Evolutionary conservation across 768 basidiomycete genomes (phyloP), one percentile per base, ranked within the genome.

Genomic region (Austroboletus eburneus): DNA sequence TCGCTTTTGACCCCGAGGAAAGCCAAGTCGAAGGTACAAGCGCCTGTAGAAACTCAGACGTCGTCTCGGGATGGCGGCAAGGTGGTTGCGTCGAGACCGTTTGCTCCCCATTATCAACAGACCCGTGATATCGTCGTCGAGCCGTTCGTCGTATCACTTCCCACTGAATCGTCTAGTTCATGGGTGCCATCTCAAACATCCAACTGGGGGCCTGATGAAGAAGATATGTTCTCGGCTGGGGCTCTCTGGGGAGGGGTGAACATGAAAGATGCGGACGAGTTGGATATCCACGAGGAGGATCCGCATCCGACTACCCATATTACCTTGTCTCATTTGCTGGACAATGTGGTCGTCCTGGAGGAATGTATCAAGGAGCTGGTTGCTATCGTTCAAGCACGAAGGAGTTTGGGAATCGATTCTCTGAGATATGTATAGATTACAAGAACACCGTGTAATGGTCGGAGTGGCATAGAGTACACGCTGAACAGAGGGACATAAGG

Each of bases 331-430:
- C 83, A 79, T 52, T 64, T 97, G 45, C 69, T 97, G 63, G 95
- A 97, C 63, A 97, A 97, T 60, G 86, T 94, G 24, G 92, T 98
- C 24, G 83, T 97, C 33, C 63, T 98, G 51, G 95, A 97, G 67
- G 95, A 97, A 66, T 87, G 85, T 50, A 86, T 97, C 60, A 97
- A 97, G 69, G 95, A 98, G 65, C 70, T 93, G 27, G 81, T 82
- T 13, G 88, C 90, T 13, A 85, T 92, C 53, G 79, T 93, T 42
- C 85, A 90, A 66, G 90, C 88, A 14, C 73, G 91, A 48, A 72
- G 88, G 50, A 85, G 82, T 66, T 67, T 94, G 43, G 92, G 92
- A 9, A 87, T 94, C 51, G 91, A 94, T 67, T 74, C 81, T 20
- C 67, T 91, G 51, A 79, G 85, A 55, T 91, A 88, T 61, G 60